Evolutionary conservation across 306 rosid species (phyloP), one percentile per base, ranked within the genome.

Genomic region (Ochetophila trinervis): DNA sequence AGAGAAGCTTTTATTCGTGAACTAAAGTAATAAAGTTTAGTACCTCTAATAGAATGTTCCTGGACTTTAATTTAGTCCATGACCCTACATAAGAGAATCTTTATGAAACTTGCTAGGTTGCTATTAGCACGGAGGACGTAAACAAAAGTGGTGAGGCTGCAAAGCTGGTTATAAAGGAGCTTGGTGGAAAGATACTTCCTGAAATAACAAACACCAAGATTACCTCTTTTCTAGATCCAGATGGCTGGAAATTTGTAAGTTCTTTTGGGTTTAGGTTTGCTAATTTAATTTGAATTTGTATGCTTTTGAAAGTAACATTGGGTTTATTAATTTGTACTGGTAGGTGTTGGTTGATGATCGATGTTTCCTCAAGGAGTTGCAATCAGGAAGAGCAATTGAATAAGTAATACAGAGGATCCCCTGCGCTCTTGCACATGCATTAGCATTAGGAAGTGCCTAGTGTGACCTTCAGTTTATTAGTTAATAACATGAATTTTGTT

Each of bases 261-360:
- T 61, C 3, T 40, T 19, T 42, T 1, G 5, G 34, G 52, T 42
- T 61, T 44, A 8, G 15, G 50, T 5, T n/a, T 18, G 13, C 14
- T 15, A 6, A 19, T 18, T 5, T 8, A 59, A 4, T 7, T 30
- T 32, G 7, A 19, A 44, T 20, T 42, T 15, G 3, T 23, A 5
- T 20, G 13, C 58, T 47, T 8, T 47, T 13, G 51, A 47, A 47
- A 47, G 17, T 13, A 3, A 11, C 4, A 1, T 47, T 47, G 13
- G 51, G 13, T 22, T 53, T 21, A 6, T 21, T 59, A 19, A 23
- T n/a, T 13, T 47, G 22, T 40, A 37, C 34, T 65, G 18, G 2
- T 35, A 68, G 73, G 73, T 58, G 36, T 57, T 68, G 65, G 65
- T 58, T 19, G 65, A 68, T 65, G 47, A 68, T 48, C 36, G 57